Conservation (phyloP, 2,329 filamentous ascomycete genomes). For the Aureobasidium mangrovei region DNA sequence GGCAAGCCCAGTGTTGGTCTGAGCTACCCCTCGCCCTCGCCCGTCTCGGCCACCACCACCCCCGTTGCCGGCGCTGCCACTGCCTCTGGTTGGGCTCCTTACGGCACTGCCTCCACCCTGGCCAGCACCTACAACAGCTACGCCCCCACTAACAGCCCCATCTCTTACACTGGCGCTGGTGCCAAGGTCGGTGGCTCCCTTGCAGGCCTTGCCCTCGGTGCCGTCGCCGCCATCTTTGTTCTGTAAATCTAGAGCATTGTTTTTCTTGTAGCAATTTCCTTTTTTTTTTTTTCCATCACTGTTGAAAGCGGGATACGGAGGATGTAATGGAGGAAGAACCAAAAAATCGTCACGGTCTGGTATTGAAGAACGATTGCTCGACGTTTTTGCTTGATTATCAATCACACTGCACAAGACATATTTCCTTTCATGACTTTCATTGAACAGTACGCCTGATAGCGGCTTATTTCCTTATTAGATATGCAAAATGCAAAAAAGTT, state of each 20-base stretch:
- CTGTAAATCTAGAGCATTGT: conserved; percentile 17
- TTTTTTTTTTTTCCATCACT: neutral
- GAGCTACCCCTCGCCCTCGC: conserved; percentile 23
- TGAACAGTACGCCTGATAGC: conserved; percentile 11
- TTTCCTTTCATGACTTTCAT: conserved; percentile 13
- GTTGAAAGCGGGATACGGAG: neutral
- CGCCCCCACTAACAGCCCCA: conserved; percentile 15
- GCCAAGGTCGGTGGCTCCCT: conserved; percentile 17
- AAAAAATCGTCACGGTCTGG: conserved; percentile 7
- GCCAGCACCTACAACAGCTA: conserved; percentile 17
- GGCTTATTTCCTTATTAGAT: conserved; percentile 1
- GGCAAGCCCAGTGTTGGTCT: conserved; percentile 28
- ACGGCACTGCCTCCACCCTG: neutral
- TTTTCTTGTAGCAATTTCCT: neutral
- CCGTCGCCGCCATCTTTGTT: conserved; percentile 19
- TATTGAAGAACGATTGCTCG: conserved; percentile 8
- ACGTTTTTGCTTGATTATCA: neutral
- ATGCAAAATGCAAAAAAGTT: neutral
- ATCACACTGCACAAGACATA: neutral
- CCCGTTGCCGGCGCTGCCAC: conserved; percentile 4
- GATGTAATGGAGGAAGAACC: conserved; percentile 11
- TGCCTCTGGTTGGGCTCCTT: conserved; percentile 4
- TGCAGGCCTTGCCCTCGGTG: conserved; percentile 19
- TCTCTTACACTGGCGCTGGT: conserved; percentile 20
- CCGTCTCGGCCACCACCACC: conserved; percentile 25